A percentile compares a stretch with the other conserved stretches of the same genome.
Evolutionary conservation across 768 basidiomycete genomes (phyloP).

Genomic region (Phaeotremella fagi): DNA sequence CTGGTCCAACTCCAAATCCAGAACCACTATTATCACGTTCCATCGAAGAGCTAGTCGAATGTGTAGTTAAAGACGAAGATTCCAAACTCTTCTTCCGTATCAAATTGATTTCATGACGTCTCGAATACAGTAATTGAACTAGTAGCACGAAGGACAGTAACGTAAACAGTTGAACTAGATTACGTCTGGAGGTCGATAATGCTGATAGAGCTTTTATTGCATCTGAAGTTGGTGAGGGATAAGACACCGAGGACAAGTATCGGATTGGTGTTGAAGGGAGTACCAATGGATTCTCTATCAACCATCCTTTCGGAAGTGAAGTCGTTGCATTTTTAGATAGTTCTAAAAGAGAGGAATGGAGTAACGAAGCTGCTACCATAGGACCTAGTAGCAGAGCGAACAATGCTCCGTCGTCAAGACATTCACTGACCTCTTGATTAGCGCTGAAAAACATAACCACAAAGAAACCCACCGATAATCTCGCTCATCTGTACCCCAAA

Average conservation of each 20-base stretch:
- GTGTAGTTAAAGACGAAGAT: not conserved
- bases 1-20: not conserved
- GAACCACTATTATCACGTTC: slow-evolving; percentile 30
- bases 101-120: slow-evolving; percentile 60
- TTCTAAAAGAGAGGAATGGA: slow-evolving; percentile 54
- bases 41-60: not conserved
- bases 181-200: slow-evolving; percentile 62
- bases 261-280: slow-evolving; percentile 52
- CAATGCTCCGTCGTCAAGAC: slow-evolving; percentile 76
- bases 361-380: slow-evolving; percentile 65
- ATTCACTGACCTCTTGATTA: slow-evolving; percentile 55
- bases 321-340: slow-evolving; percentile 37
- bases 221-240: slow-evolving; percentile 12
- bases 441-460: not conserved
- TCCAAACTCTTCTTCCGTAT: too few species aligned
- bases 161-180: slow-evolving; percentile 71
- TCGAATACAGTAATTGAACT: slow-evolving; percentile 71
- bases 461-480: slow-evolving; percentile 38
- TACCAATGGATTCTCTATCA: slow-evolving; percentile 66
- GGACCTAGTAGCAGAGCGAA: slow-evolving; percentile 81
- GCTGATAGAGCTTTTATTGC: slow-evolving; percentile 40
- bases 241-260: slow-evolving; percentile 56
- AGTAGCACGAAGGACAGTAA: slow-evolving; percentile 75
- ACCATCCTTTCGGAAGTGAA: slow-evolving; percentile 62
- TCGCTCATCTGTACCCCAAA: slow-evolving; percentile 48